These are phyloP conservation scores for Nemania sp. DNA, from an alignment of 2,329 filamentous ascomycete species.

Conservation along the genomic window DNA sequence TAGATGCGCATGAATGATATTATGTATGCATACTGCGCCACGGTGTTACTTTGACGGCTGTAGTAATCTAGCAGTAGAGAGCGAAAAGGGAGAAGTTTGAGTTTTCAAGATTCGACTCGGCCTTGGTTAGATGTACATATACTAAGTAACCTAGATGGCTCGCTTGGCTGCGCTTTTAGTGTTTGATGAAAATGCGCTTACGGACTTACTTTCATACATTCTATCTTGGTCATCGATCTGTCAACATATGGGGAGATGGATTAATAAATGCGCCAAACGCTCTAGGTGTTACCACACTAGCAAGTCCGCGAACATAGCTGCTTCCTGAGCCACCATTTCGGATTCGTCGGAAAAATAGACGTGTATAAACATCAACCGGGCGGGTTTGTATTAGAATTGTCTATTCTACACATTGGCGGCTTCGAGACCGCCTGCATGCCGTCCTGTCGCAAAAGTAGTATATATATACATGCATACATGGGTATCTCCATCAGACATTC, in stretches of 20 bases:
- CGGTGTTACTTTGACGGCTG: background rate
- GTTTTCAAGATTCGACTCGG: background rate
- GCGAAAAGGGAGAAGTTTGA: background rate
- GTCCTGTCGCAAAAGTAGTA: background rate
- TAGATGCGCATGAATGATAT: background rate
- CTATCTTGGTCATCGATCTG: background rate
- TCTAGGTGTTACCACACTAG: background rate
- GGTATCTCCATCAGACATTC: conserved; percentile 28
- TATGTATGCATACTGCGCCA: background rate
- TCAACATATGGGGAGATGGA: background rate
- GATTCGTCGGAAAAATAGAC: too few species aligned
- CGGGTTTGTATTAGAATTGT: background rate
- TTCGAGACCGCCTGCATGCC: background rate
- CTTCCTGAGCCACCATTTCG: too few species aligned
- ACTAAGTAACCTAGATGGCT: background rate
- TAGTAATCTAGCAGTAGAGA: background rate
- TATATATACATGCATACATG: conserved; percentile 26
- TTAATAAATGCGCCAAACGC: background rate
- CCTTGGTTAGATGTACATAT: background rate
- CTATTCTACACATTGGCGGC: background rate
- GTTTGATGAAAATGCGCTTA: background rate
- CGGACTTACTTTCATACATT: background rate
- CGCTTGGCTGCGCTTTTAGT: background rate
- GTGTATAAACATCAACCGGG: background rate
- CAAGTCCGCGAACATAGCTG: too few species aligned